A percentile compares a stretch with the other conserved stretches of the same genome.
phyloP scores from a whole-genome alignment of 2,329 filamentous ascomycete genomes.

The Paraphaeosphaeria minitans region DNA sequence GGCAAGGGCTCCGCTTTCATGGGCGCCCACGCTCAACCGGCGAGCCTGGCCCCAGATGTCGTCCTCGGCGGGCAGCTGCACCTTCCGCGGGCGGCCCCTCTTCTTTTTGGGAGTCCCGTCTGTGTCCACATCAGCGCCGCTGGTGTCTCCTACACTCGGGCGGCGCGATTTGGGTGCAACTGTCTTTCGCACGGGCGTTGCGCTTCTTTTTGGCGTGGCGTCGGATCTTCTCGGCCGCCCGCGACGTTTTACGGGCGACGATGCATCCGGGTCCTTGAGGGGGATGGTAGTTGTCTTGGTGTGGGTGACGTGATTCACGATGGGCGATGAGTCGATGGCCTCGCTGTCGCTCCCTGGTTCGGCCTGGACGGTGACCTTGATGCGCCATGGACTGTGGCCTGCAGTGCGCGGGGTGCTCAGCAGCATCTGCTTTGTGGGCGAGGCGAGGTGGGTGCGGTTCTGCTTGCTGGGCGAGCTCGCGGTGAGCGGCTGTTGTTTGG shows the following conservation, averaged over 20 bases:
- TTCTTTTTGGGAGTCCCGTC: constrained; percentile 34
- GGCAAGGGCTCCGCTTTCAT: constrained; percentile 29
- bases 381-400: constrained; percentile 53
- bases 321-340: constrained; percentile 40
- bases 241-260: constrained; percentile 45
- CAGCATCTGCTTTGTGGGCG: constrained; percentile 53
- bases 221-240: constrained; percentile 47
- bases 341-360: constrained; percentile 48
- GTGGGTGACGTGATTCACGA: constrained; percentile 31
- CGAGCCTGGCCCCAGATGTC: constrained; percentile 7
- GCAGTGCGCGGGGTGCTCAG: constrained; percentile 48
- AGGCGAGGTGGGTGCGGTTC: constrained; percentile 31
- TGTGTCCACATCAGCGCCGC: constrained; percentile 29
- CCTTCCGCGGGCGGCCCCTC: constrained; percentile 44
- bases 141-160: constrained; percentile 21
- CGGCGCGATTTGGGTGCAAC: constrained; percentile 31
- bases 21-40: constrained; percentile 15
- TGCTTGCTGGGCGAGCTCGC: constrained; percentile 41
- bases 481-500: constrained; percentile 31
- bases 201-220: constrained; percentile 32
- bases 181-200: constrained; percentile 40
- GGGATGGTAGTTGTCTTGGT: constrained; percentile 50
- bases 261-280: constrained; percentile 47
- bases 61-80: constrained; percentile 22
- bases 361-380: constrained; percentile 57